phyloP scores from a whole-genome alignment of 495 filamentous ascomycete species.

The Trichoderma erinaceum region DNA sequence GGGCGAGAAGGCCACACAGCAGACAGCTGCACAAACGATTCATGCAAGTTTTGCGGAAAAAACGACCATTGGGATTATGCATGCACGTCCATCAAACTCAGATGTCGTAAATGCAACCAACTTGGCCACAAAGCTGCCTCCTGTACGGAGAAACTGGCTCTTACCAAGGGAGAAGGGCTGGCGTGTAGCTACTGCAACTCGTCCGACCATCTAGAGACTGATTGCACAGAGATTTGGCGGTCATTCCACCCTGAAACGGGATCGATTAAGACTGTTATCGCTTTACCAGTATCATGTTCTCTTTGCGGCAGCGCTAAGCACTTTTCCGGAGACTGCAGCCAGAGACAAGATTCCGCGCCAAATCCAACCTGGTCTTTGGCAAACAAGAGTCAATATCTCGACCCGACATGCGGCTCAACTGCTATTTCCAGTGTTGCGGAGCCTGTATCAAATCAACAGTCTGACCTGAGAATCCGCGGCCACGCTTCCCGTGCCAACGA shows the following conservation, averaged over 20 bases:
- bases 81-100: slow-evolving; percentile 30
- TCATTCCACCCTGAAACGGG: slow-evolving; percentile 25
- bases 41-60: slow-evolving; percentile 33
- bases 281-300: slow-evolving; percentile 37
- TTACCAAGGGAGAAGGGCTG: slow-evolving; percentile 27
- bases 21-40: slow-evolving; percentile 26
- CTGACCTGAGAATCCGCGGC: slow-evolving; percentile 20
- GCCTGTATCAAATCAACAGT: not conserved
- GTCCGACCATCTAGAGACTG: slow-evolving; percentile 27
- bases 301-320: slow-evolving; percentile 35
- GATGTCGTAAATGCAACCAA: slow-evolving; percentile 37
- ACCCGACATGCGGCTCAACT: slow-evolving; percentile 26
- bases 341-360: slow-evolving; percentile 18
- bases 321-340: slow-evolving; percentile 33
- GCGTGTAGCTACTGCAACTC: slow-evolving; percentile 34
- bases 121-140: slow-evolving; percentile 28
- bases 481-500: slow-evolving; percentile 17
- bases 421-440: slow-evolving; percentile 24
- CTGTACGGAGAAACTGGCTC: slow-evolving; percentile 33
- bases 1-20: slow-evolving; percentile 30
- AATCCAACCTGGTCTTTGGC: slow-evolving; percentile 31
- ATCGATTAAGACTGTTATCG: slow-evolving; percentile 29
- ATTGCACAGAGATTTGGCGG: slow-evolving; percentile 35
- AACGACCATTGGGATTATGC: slow-evolving; percentile 27
- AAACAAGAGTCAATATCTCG: slow-evolving; percentile 32